Evolutionary conservation across 495 filamentous ascomycete species (phyloP).

Genomic region (Astrothelium subdiscretum): DNA sequence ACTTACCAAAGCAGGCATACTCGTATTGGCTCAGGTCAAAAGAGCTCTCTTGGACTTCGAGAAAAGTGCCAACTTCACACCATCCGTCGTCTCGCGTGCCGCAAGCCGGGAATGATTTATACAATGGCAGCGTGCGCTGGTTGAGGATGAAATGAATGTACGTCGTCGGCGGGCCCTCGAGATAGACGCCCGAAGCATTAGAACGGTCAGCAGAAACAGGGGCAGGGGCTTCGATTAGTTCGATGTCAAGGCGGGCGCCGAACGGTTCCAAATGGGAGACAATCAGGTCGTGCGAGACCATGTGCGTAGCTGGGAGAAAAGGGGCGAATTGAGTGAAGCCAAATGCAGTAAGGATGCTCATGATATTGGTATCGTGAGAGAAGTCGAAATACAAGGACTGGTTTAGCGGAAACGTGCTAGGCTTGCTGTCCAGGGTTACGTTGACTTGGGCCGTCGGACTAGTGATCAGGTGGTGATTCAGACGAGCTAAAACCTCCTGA

Average conservation of each 20-base stretch:
- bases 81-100: conserved; percentile 49
- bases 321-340: conserved; percentile 43
- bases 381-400: conserved; percentile 37
- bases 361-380: conserved; percentile 28
- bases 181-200: conserved; percentile 17
- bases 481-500: conserved; percentile 47
- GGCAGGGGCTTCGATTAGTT: conserved; percentile 46
- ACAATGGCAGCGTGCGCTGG: conserved; percentile 49
- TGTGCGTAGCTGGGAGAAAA: conserved; percentile 31
- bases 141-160: conserved; percentile 58
- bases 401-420: conserved; percentile 36
- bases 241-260: conserved; percentile 49
- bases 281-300: conserved; percentile 37
- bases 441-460: conserved; percentile 47
- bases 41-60: conserved; percentile 37
- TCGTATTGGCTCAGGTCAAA: conserved; percentile 38
- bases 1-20: conserved; percentile 40
- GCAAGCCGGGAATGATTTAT: conserved; percentile 44
- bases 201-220: conserved; percentile 35
- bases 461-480: conserved; percentile 41
- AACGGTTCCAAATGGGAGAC: conserved; percentile 49
- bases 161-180: conserved; percentile 31
- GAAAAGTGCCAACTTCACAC: conserved; percentile 49
- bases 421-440: conserved; percentile 37
- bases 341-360: conserved; percentile 36